Percentiles rank a stretch among this genome's conserved stretches.
These are phyloP conservation scores for Mucor racemosus DNA, from an alignment of 371 early-diverging fungal species.

Conservation along the genomic window DNA sequence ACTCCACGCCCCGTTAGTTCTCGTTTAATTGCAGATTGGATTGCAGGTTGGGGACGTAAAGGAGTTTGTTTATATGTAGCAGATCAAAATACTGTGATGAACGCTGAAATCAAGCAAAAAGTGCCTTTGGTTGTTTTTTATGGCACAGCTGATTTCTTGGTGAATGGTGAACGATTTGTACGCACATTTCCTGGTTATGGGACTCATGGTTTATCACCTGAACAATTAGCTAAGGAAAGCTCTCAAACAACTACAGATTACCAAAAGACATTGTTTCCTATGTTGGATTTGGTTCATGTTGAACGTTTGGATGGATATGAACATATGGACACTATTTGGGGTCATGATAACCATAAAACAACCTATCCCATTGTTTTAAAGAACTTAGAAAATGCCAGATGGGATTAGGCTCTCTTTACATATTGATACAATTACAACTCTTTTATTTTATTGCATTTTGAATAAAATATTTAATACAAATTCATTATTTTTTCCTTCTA, in stretches of 20 bases:
- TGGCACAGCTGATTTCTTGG: constrained; percentile 56
- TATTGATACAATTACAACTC: neutral
- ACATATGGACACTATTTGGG: constrained; percentile 68
- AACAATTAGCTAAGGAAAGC: constrained; percentile 19
- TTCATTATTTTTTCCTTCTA: no score
- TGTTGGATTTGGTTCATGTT: constrained; percentile 50
- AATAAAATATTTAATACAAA: neutral
- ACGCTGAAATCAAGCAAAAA: neutral
- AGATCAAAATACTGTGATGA: constrained; percentile 7
- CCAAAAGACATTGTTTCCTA: constrained; percentile 25
- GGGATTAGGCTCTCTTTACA: constrained; percentile 17
- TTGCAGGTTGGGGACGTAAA: constrained; percentile 54
- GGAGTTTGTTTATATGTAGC: constrained; percentile 42
- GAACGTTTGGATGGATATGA: constrained; percentile 58
- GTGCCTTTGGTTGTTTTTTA: constrained; percentile 57
- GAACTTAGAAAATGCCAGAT: constrained; percentile 22
- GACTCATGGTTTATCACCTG: constrained; percentile 23
- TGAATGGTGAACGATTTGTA: constrained; percentile 54
- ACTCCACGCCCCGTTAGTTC: constrained; percentile 59
- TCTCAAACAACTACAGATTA: neutral
- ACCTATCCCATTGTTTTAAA: constrained; percentile 42
- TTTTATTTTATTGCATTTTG: neutral
- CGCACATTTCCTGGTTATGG: constrained; percentile 41
- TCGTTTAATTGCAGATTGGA: constrained; percentile 56
- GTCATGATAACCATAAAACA: constrained; percentile 38